These are phyloP conservation scores for Cladosporium oxysporum DNA, from an alignment of 2,329 filamentous ascomycete genomes.

Conservation along the genomic window DNA sequence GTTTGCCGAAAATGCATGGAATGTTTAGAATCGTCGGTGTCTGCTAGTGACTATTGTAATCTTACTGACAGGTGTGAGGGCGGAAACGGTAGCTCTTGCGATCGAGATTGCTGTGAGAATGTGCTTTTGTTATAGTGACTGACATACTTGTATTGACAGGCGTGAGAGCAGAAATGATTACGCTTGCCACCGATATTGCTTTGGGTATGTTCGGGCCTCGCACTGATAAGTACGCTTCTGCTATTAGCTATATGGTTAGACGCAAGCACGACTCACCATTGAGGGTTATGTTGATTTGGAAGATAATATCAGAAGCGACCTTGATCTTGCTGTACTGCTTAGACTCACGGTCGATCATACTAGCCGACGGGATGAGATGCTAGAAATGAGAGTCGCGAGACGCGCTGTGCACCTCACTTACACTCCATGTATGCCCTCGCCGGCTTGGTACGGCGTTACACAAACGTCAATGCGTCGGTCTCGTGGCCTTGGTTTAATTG, in stretches of 20 bases:
- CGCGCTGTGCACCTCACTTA: neutral
- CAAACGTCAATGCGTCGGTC: neutral
- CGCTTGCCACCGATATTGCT: neutral
- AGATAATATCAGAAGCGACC: neutral
- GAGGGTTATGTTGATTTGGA: neutral
- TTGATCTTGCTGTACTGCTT: neutral
- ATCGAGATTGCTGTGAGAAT: too few relatives aligned
- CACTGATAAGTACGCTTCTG: neutral
- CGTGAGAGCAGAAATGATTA: neutral
- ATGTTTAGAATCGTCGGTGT: too few relatives aligned
- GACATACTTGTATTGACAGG: neutral
- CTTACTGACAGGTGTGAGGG: too few relatives aligned
- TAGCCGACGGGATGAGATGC: neutral
- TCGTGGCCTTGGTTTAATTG: neutral
- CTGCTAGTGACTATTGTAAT: too few relatives aligned
- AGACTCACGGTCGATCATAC: neutral
- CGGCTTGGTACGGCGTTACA: neutral
- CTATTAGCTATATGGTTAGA: neutral
- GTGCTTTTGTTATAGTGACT: neutral
- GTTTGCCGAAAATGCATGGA: neutral
- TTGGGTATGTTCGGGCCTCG: neutral
- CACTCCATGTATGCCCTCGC: neutral
- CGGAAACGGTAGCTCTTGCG: too few relatives aligned
- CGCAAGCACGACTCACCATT: neutral
- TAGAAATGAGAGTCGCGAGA: neutral